Percentiles rank a stretch among this genome's conserved stretches.
Evolutionary conservation across 1,284 basidiomycete genomes (phyloP).

Genomic region (Pseudozyma pruni): DNA sequence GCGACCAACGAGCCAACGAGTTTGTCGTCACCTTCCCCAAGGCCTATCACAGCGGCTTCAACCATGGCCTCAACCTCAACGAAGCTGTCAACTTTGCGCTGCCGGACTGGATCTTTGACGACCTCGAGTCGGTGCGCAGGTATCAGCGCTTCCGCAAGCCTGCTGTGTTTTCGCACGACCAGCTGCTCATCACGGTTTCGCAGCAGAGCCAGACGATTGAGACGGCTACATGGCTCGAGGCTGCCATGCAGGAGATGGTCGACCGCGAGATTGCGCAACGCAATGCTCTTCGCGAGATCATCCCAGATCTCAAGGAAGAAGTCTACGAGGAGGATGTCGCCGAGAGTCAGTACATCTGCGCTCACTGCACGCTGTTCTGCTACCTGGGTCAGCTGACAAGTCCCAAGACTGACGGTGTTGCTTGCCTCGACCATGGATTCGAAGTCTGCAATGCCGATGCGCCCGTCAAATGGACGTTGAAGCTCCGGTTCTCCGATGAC

Average conservation of each 20-base stretch:
- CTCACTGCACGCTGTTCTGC: conserved; percentile 91
- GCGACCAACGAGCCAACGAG: conserved; percentile 96
- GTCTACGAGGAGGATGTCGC: conserved; percentile 82
- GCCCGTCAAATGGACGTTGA: conserved; percentile 74
- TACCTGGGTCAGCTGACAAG: conserved; percentile 87
- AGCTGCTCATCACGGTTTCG: conserved; percentile 92
- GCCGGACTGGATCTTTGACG: conserved; percentile 91
- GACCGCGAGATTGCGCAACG: conserved; percentile 82
- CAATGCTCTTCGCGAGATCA: conserved; percentile 70
- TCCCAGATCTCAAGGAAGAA: conserved; percentile 74
- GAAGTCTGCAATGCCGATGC: conserved; percentile 78
- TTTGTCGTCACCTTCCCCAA: conserved; percentile 95
- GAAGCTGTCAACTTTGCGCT: conserved; percentile 99
- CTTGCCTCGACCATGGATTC: conserved; percentile 85
- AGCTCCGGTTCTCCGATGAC: conserved; percentile 83
- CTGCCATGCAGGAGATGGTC: conserved; percentile 87
- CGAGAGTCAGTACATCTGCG: conserved; percentile 95
- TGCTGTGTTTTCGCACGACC: conserved; percentile 98
- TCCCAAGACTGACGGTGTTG: conserved; percentile 74
- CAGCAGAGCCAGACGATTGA: conserved; percentile 91
- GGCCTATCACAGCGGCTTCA: conserved; percentile 98
- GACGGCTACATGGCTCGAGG: conserved; percentile 82
- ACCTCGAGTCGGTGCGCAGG: conserved; percentile 84
- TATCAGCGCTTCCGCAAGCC: conserved; percentile 87
- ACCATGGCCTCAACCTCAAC: conserved; percentile 97